Evolutionary conservation across 2,329 filamentous ascomycete species (phyloP), one percentile per base, ranked within the genome.

Genomic region (Aureobasidium leucospermi): DNA sequence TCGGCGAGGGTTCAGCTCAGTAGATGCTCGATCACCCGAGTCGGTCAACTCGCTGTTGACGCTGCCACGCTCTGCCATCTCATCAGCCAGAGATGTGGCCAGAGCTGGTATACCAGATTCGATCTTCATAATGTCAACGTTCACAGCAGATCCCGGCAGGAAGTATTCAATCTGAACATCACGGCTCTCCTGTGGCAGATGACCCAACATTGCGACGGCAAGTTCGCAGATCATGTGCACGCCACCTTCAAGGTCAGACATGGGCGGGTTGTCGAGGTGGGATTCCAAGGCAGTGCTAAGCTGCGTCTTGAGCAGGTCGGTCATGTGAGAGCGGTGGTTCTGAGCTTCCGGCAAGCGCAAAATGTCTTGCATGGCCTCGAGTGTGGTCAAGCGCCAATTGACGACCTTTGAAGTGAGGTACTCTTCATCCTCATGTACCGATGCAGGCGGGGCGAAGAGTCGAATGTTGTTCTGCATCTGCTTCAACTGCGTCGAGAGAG

Each of bases 161-260:
- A 92, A 91, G 70, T 96, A 96, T 63, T 87, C 85, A 62, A 99
- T 87, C 45, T 85, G 85, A 15, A 99, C 89, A 68, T 97, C 94
- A 64, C 94, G 85, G 66, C 90, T 94, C 74, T 99, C 94, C 41
- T 96, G 76, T 0, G 94, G 93, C 47, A 97, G 76, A 70, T 96
- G 95, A 61, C 87, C 83, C 0, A 89, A 85, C 64, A 99, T 91
- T 62, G 86, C 87, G 32, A 97, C 83, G 0, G 92, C 90, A 53
- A 97, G 81, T 74, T 96, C 92, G 58, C 96, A 82, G 71, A 99
- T 97, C 85, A 94, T 96, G 58, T 87, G 86, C 2, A 92, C 88
- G 63, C 90, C 91, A 55, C 90, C 91, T 65, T 93, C 87, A n/a
- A 97, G 81, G 8, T 91, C 92, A 1, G 85, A 75, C 0, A 90